Percentiles rank a stretch among this genome's conserved stretches.
Conservation (phyloP, 495 filamentous ascomycete genomes). For the Neurospora sp. region DNA sequence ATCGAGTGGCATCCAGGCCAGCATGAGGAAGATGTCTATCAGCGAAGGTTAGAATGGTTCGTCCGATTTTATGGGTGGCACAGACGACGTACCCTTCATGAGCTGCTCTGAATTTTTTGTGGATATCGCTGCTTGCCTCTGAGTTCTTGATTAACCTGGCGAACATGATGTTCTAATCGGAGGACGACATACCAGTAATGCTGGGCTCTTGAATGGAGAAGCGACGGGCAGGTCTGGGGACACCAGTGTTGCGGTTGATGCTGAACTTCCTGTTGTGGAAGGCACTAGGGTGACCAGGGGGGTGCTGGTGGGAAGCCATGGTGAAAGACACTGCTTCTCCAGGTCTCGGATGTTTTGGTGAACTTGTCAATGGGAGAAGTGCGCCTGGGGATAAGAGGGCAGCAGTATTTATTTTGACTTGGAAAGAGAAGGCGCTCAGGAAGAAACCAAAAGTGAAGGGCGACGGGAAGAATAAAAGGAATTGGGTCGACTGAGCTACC, state of each 20-base stretch:
- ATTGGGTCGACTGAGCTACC: background rate
- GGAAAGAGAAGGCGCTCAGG: background rate
- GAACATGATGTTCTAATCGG: constrained; percentile 1
- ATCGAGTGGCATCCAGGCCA: constrained; percentile 74
- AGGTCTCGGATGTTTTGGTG: background rate
- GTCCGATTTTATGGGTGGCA: background rate
- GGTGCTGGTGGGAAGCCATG: background rate
- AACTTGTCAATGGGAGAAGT: background rate
- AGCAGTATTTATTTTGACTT: too few relatives aligned
- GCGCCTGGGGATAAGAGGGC: background rate
- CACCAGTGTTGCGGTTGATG: constrained; percentile 47
- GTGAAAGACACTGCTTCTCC: background rate
- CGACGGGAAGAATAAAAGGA: background rate
- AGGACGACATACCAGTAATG: constrained; percentile 29
- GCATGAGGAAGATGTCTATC: constrained; percentile 67
- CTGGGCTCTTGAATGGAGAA: constrained; percentile 44
- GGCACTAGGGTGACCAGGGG: constrained; percentile 21
- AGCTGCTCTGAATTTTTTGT: constrained; percentile 73
- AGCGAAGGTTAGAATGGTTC: background rate
- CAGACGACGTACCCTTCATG: constrained; percentile 53
- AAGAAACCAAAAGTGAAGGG: background rate
- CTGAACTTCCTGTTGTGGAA: constrained; percentile 45
- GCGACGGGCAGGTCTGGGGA: constrained; percentile 36
- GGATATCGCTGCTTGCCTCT: constrained; percentile 73
- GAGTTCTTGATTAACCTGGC: constrained; percentile 11